A percentile compares a stretch with the other conserved stretches of the same genome.
Conservation (phyloP, 2,329 filamentous ascomycete species). For the Cryphonectria carpinicola region DNA sequence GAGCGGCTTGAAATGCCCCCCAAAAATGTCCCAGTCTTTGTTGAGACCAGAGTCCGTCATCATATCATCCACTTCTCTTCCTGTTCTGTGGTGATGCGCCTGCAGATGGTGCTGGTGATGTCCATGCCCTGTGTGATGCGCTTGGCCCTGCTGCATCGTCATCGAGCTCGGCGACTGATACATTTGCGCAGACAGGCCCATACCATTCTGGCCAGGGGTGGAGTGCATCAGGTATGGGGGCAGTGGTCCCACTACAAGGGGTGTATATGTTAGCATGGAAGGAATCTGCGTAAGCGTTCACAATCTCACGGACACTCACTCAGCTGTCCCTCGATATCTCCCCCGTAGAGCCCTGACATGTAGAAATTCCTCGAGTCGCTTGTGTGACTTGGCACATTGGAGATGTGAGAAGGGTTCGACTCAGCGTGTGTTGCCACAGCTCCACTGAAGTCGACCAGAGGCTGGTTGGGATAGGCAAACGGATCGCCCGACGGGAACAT, state of each 20-base stretch:
- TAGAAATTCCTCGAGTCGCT: constrained; percentile 51
- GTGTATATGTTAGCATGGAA: background rate
- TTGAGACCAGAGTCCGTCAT: constrained; percentile 52
- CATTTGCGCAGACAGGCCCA: constrained; percentile 49
- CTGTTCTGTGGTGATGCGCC: constrained; percentile 42
- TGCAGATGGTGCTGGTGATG: constrained; percentile 38
- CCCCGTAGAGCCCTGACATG: constrained; percentile 57
- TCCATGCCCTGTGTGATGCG: constrained; percentile 33
- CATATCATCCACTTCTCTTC: constrained; percentile 53
- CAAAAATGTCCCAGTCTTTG: constrained; percentile 53
- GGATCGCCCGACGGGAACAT: constrained; percentile 83
- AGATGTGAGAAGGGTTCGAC: constrained; percentile 40
- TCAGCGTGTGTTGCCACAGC: constrained; percentile 39
- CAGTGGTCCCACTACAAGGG: constrained; percentile 58
- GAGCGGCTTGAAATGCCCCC: constrained; percentile 31
- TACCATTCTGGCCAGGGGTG: constrained; percentile 44
- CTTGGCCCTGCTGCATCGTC: constrained; percentile 42
- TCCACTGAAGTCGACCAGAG: constrained; percentile 62
- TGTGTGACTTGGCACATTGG: constrained; percentile 38
- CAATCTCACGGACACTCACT: constrained; percentile 34
- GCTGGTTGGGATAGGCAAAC: constrained; percentile 78
- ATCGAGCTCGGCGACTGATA: constrained; percentile 50
- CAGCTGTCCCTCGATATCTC: constrained; percentile 72
- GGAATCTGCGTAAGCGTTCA: too few species aligned
- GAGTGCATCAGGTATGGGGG: constrained; percentile 71